Conservation (phyloP, 73 alveolate species). For the Vitrella brassicaformis region DNA sequence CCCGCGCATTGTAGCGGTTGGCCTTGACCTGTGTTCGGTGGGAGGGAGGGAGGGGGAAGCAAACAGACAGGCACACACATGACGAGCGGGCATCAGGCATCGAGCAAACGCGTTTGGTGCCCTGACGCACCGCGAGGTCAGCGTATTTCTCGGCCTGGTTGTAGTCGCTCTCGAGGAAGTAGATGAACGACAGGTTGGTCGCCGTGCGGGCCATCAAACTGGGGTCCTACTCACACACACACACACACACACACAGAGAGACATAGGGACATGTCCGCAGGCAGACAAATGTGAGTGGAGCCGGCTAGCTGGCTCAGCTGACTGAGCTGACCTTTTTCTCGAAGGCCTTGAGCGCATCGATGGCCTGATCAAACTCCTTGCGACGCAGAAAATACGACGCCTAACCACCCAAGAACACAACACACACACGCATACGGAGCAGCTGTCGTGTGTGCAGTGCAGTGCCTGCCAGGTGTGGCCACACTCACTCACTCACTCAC, state of each 20-base stretch:
- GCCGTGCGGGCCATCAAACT: slow-evolving; percentile 94
- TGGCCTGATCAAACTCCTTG: slow-evolving; percentile 27
- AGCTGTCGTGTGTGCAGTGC: background rate
- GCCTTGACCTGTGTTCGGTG: no score
- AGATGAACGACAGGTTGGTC: slow-evolving; percentile 65
- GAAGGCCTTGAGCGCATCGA: slow-evolving; percentile 1
- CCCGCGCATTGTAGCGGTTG: slow-evolving; percentile 94
- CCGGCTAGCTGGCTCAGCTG: no score
- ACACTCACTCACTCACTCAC: background rate
- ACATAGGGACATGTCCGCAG: slow-evolving; percentile 1
- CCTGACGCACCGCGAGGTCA: slow-evolving; percentile 89
- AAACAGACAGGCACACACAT: background rate
- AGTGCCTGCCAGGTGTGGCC: background rate
- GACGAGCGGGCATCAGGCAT: no score
- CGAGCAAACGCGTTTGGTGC: no score
- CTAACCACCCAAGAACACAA: background rate
- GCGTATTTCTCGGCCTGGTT: slow-evolving; percentile 93
- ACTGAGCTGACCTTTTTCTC: background rate
- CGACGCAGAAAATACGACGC: slow-evolving; percentile 10
- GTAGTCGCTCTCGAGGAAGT: slow-evolving; percentile 67
- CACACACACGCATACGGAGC: background rate
- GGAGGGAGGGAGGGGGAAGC: no score
- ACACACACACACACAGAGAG: no score
- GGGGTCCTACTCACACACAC: slow-evolving; percentile 93
- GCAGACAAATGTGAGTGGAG: slow-evolving; percentile 1